A percentile compares a stretch with the other conserved stretches of the same genome.
Evolutionary conservation across 495 filamentous ascomycete genomes (phyloP).

Genomic region (Opeltia flavorubescens): DNA sequence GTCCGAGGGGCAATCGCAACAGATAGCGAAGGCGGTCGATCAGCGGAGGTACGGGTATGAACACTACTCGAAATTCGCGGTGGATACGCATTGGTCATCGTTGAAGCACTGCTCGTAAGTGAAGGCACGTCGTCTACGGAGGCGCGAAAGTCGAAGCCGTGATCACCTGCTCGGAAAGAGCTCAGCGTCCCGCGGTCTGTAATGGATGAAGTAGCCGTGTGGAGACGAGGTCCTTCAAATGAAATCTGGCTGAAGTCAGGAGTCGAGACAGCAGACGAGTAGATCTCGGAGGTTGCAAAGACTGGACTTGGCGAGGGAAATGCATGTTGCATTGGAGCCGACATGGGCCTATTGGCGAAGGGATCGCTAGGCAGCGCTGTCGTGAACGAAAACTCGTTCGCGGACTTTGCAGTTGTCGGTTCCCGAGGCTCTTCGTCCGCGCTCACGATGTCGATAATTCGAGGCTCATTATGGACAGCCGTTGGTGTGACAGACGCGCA

Average conservation of each 20-base stretch:
- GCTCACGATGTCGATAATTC: constrained; percentile 31
- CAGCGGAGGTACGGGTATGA: constrained; percentile 34
- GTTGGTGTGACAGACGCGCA: not conserved
- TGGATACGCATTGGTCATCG: constrained; percentile 50
- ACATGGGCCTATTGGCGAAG: constrained; percentile 33
- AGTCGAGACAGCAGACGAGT: constrained; percentile 20
- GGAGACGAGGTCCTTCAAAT: constrained; percentile 54
- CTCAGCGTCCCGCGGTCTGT: constrained; percentile 48
- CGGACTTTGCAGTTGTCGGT: constrained; percentile 31
- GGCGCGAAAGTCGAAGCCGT: constrained; percentile 48
- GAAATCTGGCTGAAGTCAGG: constrained; percentile 30
- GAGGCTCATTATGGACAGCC: too few species aligned
- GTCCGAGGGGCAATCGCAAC: constrained; percentile 46
- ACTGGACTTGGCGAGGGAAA: constrained; percentile 12
- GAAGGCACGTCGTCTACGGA: constrained; percentile 83
- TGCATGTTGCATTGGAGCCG: constrained; percentile 39
- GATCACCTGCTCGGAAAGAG: constrained; percentile 38
- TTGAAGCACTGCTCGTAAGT: constrained; percentile 73
- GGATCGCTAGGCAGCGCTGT: constrained; percentile 24
- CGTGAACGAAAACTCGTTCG: constrained; percentile 42
- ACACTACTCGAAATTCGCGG: constrained; percentile 33
- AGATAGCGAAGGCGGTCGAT: constrained; percentile 56
- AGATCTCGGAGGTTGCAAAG: constrained; percentile 16
- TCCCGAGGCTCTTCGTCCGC: constrained; percentile 27
- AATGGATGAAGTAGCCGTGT: constrained; percentile 55